Conservation (phyloP, 2,329 filamentous ascomycete genomes). For the Plectosphaerella plurivora region DNA sequence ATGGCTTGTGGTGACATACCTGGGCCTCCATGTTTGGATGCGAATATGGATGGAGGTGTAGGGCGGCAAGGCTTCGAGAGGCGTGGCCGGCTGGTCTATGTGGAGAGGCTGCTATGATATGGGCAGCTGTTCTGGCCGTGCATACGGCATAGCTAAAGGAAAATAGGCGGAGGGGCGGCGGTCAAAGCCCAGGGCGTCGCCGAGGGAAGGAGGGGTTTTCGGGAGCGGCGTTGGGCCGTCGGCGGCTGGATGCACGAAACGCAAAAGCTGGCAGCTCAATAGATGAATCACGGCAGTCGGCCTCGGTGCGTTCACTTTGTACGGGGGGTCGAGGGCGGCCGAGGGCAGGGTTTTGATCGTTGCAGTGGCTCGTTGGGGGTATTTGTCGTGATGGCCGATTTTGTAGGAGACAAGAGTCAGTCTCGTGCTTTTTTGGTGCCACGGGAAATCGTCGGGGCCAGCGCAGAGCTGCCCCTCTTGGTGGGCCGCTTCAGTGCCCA, state of each 20-base stretch:
- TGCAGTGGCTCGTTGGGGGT: not conserved
- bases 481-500: too few species aligned
- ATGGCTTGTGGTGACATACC: conserved; percentile 25
- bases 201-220: conserved; percentile 5
- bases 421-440: not conserved
- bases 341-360: not conserved
- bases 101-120: conserved; percentile 35
- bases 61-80: conserved; percentile 8
- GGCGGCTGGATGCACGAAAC: too few species aligned
- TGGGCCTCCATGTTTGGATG: conserved; percentile 41
- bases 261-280: too few species aligned
- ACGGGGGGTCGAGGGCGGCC: not conserved
- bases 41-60: conserved; percentile 6
- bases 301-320: not conserved
- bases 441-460: not conserved
- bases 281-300: too few species aligned
- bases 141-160: conserved; percentile 36
- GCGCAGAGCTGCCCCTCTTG: not conserved
- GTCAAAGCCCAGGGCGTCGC: conserved; percentile 35
- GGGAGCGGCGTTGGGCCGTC: not conserved
- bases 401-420: not conserved
- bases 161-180: conserved; percentile 28
- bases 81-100: conserved; percentile 4
- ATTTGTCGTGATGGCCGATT: not conserved
- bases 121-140: conserved; percentile 31